Conservation (phyloP, 768 basidiomycete species). For the Postia placenta region DNA sequence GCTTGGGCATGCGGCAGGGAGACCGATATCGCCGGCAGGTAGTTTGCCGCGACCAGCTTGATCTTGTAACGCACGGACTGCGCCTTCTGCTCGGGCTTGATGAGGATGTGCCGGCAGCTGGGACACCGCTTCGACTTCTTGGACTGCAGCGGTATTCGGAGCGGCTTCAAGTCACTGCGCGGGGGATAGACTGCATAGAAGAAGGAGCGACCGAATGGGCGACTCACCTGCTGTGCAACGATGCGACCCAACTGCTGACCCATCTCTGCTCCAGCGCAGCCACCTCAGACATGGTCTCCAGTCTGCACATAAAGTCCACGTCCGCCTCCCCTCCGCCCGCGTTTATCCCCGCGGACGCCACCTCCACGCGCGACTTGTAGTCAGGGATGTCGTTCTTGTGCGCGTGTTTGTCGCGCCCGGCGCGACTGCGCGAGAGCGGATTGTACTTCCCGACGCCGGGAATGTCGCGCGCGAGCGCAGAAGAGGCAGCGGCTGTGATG, state of each 20-base stretch:
- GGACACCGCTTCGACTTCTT: slow-evolving; percentile 96
- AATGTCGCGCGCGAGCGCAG: slow-evolving; percentile 84
- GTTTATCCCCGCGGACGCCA: slow-evolving; percentile 44
- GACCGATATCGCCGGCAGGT: slow-evolving; percentile 82
- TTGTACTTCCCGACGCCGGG: slow-evolving; percentile 78
- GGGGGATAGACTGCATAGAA: slow-evolving; percentile 1
- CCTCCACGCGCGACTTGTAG: slow-evolving; percentile 69
- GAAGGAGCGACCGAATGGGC: not conserved
- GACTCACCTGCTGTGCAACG: slow-evolving; percentile 59
- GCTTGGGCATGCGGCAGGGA: slow-evolving; percentile 52
- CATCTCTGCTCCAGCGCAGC: slow-evolving; percentile 75
- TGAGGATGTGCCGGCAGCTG: slow-evolving; percentile 89
- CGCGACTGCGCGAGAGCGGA: slow-evolving; percentile 44
- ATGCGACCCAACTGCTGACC: slow-evolving; percentile 71
- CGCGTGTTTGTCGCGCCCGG: slow-evolving; percentile 52
- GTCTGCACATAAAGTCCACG: slow-evolving; percentile 60
- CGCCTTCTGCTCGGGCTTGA: slow-evolving; percentile 97
- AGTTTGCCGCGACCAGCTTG: slow-evolving; percentile 93
- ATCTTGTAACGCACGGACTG: slow-evolving; percentile 95
- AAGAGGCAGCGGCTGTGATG: slow-evolving; percentile 83
- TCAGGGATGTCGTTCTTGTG: slow-evolving; percentile 76
- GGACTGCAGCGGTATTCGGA: slow-evolving; percentile 87
- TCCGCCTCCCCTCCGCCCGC: slow-evolving; percentile 62
- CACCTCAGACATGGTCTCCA: slow-evolving; percentile 58
- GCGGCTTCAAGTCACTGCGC: slow-evolving; percentile 72